Evolutionary conservation across 73 alveolate genomes (phyloP), one percentile per base, ranked within the genome.

Genomic region (Uronychia setigera): DNA sequence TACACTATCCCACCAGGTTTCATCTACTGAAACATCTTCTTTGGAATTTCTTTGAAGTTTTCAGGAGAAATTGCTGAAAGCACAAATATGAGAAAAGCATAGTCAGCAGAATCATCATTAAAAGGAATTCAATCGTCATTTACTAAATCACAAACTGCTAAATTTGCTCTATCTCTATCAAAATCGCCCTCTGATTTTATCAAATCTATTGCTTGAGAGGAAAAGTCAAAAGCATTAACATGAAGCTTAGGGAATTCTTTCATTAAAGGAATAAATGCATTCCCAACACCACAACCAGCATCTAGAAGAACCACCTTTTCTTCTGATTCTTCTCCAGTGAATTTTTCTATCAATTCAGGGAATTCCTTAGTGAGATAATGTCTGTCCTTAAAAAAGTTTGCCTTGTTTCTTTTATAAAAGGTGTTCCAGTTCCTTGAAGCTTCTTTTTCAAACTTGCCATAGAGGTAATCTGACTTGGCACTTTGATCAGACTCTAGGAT

Each of bases 271-370:
- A 92, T 89, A 81, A 97, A 85, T 29, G 99, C 97, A 88, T 97
- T 95, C 1, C 99, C 99, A 0, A 97, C 99, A 32, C 99, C 99
- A 91, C 99, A 97, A 5, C 99, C 99, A 80, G 75, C 76, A 33
- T 82, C 89, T 32, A 82, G 60, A 0, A 82, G 34, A 14, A 82
- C 67, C 67, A 46, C 67, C 67, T 46, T 46, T 19, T 46, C 67
- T 46, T 46, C n/a, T 19, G 5, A 11, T 67, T 29, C 80, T 27
- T 29, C 30, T 5, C 25, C 75, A 29, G 34, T 32, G 1, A 58
- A 60, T 29, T 32, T 25, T 32, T 57, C 85, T 74, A 81, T 84
- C 90, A 92, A 74, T 84, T 95, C 98, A 26, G 93, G 31, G 88
- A 97, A 94, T 87, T 95, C 99, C 31, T 94, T 87, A 19, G 79